Evolutionary conservation across 768 basidiomycete genomes (phyloP).

Genomic region (Suillus tomentosus): DNA sequence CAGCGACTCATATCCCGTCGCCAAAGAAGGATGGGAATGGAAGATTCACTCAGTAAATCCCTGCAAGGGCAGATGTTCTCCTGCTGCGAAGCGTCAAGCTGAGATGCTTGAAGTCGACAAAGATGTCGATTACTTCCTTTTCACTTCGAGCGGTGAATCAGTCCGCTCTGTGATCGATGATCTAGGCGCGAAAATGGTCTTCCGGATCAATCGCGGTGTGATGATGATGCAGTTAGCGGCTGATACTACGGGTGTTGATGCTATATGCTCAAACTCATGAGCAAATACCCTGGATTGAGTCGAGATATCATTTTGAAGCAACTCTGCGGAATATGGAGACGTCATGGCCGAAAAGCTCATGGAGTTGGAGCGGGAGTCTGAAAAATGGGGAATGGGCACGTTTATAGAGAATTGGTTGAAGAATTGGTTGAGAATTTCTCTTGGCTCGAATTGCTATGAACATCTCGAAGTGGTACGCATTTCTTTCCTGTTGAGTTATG

Average conservation of each 20-base stretch:
- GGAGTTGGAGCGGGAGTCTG: background rate
- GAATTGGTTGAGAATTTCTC: background rate
- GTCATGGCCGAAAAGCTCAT: background rate
- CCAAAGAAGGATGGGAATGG: constrained; percentile 1
- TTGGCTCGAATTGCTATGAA: background rate
- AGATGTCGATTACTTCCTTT: constrained; percentile 23
- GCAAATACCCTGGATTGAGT: constrained; percentile 20
- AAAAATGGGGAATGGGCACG: background rate
- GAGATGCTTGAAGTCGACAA: constrained; percentile 21
- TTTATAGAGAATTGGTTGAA: background rate
- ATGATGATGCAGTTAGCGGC: constrained; percentile 8
- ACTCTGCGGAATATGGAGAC: background rate
- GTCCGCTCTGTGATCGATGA: constrained; percentile 20
- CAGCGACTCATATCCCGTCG: constrained; percentile 5
- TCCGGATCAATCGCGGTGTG: constrained; percentile 17
- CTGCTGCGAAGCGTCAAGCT: constrained; percentile 24
- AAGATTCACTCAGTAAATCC: constrained; percentile 9
- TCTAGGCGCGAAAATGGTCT: constrained; percentile 14
- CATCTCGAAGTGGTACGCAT: background rate
- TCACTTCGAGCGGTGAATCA: constrained; percentile 17
- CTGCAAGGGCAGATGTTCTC: constrained; percentile 12
- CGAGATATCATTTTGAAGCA: constrained; percentile 9
- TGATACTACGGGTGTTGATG: constrained; percentile 7
- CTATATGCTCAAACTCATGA: constrained; percentile 24
- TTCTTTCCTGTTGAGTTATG: background rate